These are phyloP conservation scores for Poa annua DNA, from an alignment of 176 grass and related monocot species.

Conservation along the genomic window DNA sequence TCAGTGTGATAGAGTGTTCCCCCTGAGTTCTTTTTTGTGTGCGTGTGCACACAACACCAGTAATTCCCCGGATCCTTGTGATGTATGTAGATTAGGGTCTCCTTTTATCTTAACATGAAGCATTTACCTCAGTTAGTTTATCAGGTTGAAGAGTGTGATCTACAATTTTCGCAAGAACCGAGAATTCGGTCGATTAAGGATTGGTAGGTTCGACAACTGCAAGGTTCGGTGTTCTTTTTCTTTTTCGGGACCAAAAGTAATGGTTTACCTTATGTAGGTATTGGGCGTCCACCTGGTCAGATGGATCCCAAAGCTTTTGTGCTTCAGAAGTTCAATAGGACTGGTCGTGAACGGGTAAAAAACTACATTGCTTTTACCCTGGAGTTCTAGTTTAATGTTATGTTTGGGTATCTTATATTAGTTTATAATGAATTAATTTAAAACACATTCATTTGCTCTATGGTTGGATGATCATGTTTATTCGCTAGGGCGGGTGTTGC, in stretches of 20 bases:
- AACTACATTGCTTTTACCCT: constrained; percentile 27
- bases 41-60: neutral
- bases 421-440: neutral
- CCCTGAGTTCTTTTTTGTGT: neutral
- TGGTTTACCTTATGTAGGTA: constrained; percentile 58
- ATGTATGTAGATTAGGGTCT: neutral
- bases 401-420: neutral
- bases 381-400: neutral
- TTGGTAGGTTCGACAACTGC: constrained; percentile 58
- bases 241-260: constrained; percentile 30
- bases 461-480: neutral
- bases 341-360: constrained; percentile 72
- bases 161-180: constrained; percentile 79
- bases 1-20: neutral
- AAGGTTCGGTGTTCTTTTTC: neutral
- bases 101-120: constrained; percentile 36
- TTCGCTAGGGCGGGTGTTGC: neutral
- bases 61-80: neutral
- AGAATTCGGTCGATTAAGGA: constrained; percentile 88
- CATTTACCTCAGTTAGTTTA: constrained; percentile 51
- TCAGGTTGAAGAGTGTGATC: constrained; percentile 81
- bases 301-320: constrained; percentile 97
- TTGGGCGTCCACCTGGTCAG: constrained; percentile 78
- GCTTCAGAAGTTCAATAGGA: constrained; percentile 86
- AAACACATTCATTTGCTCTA: neutral